Evolutionary conservation across 495 filamentous ascomycete species (phyloP), one percentile per base, ranked within the genome.

Genomic region (Aspergillus bertholletiae): DNA sequence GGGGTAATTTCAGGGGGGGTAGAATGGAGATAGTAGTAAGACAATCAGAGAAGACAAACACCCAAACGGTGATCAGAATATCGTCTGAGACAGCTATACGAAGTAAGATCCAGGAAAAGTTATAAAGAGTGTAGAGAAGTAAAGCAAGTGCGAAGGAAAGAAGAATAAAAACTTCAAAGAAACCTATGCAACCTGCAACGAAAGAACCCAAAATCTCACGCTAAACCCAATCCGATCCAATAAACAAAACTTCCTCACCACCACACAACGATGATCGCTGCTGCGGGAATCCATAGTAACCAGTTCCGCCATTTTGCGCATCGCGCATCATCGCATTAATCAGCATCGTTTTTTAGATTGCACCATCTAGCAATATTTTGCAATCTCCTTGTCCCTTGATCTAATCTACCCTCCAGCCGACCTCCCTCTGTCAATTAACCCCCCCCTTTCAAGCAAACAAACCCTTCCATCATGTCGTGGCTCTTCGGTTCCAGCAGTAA

Each of bases 401-500:
- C 35, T 27, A 28, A 18, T 35, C 4, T 37, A 15, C 26, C 7
- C 7, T 39, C 34, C 18, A 12, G 5, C 6, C 7, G 7, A 20
- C 9, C 18, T 22, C 4, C n/a, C 13, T 39, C n/a, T 39, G 34
- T 13, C 7, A 20, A 20, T 12, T 34, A 34, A 34, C 7, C 13
- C 30, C 9, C 7, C 12, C 13, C 34, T n/a, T 3, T 15, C 34
- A 37, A 37, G 5, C 34, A 0, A 28, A 18, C 30, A 28, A 11
- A 21, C 18, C 9, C 23, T 35, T 15, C 34, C 61, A 68, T 28
- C n/a, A 75, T 77, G 73, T 74, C 71, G 53, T 72, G 71, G 65
- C 63, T 72, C 30, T 73, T 71, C 46, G 69, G 72, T 48, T 73
- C 71, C 56, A 69, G 57, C 48, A 60, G 74, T 77, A 69, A 47